Conservation (phyloP, 306 rosid genomes). For the Cucumis melo region DNA sequence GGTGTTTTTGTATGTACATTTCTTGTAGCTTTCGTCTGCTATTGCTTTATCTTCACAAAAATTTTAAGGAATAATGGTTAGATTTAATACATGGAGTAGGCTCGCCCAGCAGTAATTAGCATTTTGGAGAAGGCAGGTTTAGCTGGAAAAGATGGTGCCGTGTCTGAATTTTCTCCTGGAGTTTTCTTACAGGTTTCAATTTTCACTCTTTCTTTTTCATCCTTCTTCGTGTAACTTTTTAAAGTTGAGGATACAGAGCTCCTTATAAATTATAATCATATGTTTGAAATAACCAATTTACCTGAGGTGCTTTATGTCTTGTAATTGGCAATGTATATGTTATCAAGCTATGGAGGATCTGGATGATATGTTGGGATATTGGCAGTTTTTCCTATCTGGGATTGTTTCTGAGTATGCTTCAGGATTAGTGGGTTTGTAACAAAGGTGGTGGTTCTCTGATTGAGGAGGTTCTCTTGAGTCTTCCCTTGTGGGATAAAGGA, state of each 20-base stretch:
- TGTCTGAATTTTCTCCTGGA: constrained; percentile 76
- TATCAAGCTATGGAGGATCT: not conserved
- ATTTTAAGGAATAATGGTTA: not conserved
- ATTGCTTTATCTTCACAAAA: not conserved
- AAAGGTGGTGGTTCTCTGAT: not conserved
- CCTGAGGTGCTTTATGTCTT: not conserved
- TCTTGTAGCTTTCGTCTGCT: not conserved
- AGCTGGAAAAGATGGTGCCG: constrained; percentile 79
- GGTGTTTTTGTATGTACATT: not conserved
- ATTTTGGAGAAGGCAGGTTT: constrained; percentile 53
- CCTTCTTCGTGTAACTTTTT: not conserved
- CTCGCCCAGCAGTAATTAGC: constrained; percentile 78
- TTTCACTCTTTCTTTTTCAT: not conserved
- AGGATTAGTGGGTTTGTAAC: not conserved
- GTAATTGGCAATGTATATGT: not conserved
- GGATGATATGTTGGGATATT: not conserved
- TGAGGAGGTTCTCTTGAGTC: not conserved
- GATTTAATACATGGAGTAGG: constrained; percentile 29
- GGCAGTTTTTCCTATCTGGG: not conserved
- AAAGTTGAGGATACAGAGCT: not conserved
- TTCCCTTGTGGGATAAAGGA: not conserved
- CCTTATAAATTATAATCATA: not conserved
- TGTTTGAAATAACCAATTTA: not conserved
- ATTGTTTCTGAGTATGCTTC: no score
- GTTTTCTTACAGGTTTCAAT: constrained; percentile 77